These are phyloP conservation scores for Colletotrichum trifolii DNA, from an alignment of 2,329 filamentous ascomycete genomes.

Conservation along the genomic window DNA sequence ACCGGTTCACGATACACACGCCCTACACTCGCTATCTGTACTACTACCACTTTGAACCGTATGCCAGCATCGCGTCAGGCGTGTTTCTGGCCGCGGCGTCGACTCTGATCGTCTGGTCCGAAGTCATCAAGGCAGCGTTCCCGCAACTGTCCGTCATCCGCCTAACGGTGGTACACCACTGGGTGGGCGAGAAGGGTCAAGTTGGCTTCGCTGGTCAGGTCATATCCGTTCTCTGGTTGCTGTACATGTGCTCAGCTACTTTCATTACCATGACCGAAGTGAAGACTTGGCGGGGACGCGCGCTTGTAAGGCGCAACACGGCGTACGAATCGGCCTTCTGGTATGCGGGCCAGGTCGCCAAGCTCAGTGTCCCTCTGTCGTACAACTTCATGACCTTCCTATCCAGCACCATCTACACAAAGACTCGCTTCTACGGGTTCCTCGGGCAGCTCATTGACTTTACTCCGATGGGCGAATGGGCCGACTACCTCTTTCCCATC, in stretches of 20 bases:
- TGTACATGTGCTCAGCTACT: conserved; percentile 95
- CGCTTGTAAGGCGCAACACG: conserved; percentile 89
- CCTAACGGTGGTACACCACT: conserved; percentile 79
- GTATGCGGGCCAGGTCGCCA: conserved; percentile 93
- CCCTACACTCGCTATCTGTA: conserved; percentile 85
- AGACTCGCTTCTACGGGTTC: conserved; percentile 89
- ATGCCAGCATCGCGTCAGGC: conserved; percentile 72
- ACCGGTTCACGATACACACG: conserved; percentile 72
- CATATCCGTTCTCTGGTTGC: conserved; percentile 86
- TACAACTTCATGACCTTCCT: conserved; percentile 98
- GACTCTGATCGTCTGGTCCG: conserved; percentile 89
- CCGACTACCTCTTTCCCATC: conserved; percentile 89
- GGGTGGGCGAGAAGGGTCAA: conserved; percentile 75
- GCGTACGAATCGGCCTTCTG: conserved; percentile 94
- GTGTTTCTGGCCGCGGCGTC: conserved; percentile 79
- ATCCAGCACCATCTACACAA: conserved; percentile 74
- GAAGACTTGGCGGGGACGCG: conserved; percentile 96
- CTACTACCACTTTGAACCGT: conserved; percentile 79
- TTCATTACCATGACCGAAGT: conserved; percentile 90
- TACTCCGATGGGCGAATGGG: conserved; percentile 83
- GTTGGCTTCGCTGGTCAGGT: conserved; percentile 89
- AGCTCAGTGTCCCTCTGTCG: conserved; percentile 88
- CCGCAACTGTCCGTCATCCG: conserved; percentile 78
- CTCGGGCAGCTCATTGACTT: conserved; percentile 86
- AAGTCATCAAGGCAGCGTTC: conserved; percentile 85